These are phyloP conservation scores for Striga hermonthica DNA, from an alignment of 305 asterid species.

Conservation along the genomic window DNA sequence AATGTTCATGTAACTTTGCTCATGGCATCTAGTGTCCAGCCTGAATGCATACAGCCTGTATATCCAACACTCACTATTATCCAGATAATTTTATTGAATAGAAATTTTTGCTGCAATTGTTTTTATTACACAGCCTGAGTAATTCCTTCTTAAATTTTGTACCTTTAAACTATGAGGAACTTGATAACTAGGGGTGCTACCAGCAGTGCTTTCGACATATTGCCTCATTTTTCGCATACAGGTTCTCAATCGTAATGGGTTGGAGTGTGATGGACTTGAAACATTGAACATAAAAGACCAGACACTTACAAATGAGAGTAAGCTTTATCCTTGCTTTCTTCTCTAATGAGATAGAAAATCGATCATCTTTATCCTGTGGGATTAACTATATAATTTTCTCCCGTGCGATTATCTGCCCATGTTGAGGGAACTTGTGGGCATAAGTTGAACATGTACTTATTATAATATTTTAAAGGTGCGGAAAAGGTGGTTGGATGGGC, in stretches of 20 bases:
- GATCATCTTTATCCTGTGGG: too few relatives aligned
- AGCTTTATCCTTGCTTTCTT: constrained; percentile 25
- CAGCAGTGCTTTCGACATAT: constrained; percentile 11
- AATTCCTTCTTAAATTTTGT: constrained; percentile 26
- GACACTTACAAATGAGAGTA: constrained; percentile 63
- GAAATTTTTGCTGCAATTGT: constrained; percentile 11
- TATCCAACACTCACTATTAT: background rate
- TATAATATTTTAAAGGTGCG: constrained; percentile 51
- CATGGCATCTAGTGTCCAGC: constrained; percentile 13
- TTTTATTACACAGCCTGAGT: constrained; percentile 4
- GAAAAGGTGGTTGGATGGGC: constrained; percentile 80
- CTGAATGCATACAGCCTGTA: constrained; percentile 3
- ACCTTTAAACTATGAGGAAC: constrained; percentile 7
- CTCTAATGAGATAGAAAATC: constrained; percentile 3
- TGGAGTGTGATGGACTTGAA: constrained; percentile 61
- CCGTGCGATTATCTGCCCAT: constrained; percentile 3
- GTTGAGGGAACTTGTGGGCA: constrained; percentile 15
- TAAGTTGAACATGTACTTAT: constrained; percentile 22
- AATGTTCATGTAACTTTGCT: background rate
- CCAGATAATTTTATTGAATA: background rate
- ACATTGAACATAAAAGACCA: constrained; percentile 55
- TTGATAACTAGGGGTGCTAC: constrained; percentile 8
- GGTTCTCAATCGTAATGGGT: constrained; percentile 58
- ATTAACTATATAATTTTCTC: constrained; percentile 1
- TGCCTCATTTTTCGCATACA: constrained; percentile 37